Percentiles rank a stretch among this genome's conserved stretches.
Conservation (phyloP, 2,329 filamentous ascomycete genomes). For the Diaporthe ampelina region DNA sequence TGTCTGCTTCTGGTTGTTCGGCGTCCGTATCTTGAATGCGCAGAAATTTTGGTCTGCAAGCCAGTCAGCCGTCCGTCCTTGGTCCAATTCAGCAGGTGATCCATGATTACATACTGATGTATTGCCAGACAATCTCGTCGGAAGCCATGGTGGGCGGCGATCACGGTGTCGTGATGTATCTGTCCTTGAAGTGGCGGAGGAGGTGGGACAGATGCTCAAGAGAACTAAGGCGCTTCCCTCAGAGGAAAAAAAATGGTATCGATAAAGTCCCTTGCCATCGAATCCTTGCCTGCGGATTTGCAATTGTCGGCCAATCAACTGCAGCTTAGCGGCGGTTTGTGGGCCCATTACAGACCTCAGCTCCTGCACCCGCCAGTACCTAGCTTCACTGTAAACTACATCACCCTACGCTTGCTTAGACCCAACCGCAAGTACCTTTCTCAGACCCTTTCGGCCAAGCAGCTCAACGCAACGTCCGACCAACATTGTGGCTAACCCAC, state of each 20-base stretch:
- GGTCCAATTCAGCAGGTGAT: background rate
- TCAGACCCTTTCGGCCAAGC: background rate
- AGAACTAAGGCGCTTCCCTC: background rate
- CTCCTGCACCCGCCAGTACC: background rate
- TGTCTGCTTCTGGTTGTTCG: conserved; percentile 76
- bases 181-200: conserved; percentile 15
- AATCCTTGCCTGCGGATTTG: conserved; percentile 39
- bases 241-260: conserved; percentile 41
- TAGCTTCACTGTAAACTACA: background rate
- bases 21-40: conserved; percentile 88
- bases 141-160: conserved; percentile 75
- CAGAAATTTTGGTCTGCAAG: conserved; percentile 79
- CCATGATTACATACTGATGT: conserved; percentile 18
- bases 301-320: conserved; percentile 27
- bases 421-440: background rate
- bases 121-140: conserved; percentile 95
- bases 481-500: background rate
- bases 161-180: conserved; percentile 11
- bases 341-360: background rate
- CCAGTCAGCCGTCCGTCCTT: background rate
- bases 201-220: conserved; percentile 37
- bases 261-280: conserved; percentile 37
- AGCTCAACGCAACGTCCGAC: background rate
- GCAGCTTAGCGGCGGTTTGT: background rate
- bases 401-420: background rate